phyloP scores from a whole-genome alignment of 148 eudicot genomes.

The Rhododendron griersonianum region DNA sequence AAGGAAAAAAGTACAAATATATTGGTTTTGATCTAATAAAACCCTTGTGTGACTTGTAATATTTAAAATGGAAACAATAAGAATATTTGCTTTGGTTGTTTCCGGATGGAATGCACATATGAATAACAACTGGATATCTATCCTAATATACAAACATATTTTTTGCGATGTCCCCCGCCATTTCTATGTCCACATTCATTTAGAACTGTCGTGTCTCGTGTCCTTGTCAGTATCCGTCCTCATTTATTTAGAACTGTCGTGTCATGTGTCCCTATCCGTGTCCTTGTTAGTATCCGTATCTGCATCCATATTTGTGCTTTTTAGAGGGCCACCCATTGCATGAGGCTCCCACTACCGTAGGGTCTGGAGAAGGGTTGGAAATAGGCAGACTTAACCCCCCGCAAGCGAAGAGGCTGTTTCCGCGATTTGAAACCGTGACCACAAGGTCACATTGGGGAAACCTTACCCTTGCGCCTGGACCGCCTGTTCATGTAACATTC shows the following conservation, averaged over 20 bases:
- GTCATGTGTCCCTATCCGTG: neutral
- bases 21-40: neutral
- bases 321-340: too few species aligned
- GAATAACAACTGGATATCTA: neutral
- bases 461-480: too few species aligned
- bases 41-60: neutral
- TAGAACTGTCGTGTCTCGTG: neutral
- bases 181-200: too few species aligned
- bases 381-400: too few species aligned
- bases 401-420: too few species aligned
- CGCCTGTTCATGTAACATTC: neutral
- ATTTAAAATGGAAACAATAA: neutral
- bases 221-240: neutral
- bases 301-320: too few species aligned
- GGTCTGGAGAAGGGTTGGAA: too few species aligned
- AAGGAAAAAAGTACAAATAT: neutral
- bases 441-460: too few species aligned
- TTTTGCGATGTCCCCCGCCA: neutral
- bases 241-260: neutral
- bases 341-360: too few species aligned
- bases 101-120: neutral
- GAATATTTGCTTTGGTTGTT: too few species aligned
- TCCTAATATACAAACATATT: neutral
- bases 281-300: too few species aligned
- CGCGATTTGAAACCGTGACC: too few species aligned